These are phyloP conservation scores for Emmonsia crescens DNA, from an alignment of 2,329 filamentous ascomycete species.

Conservation along the genomic window DNA sequence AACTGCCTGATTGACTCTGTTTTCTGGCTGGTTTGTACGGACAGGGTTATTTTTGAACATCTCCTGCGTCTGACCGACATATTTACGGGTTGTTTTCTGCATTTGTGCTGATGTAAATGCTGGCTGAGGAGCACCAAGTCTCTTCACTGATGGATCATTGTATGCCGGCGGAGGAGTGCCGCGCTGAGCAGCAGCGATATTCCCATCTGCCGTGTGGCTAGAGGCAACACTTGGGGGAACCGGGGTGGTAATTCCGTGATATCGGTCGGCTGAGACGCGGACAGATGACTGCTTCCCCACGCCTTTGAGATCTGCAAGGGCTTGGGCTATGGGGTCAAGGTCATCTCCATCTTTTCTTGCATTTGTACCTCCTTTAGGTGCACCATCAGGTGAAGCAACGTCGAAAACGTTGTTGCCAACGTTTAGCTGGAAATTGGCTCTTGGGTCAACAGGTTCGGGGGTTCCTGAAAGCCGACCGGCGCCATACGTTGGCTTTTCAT, in stretches of 20 bases:
- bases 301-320: conserved; percentile 83
- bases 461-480: conserved; percentile 40
- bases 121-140: conserved; percentile 78
- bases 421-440: conserved; percentile 85
- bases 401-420: conserved; percentile 94
- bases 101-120: conserved; percentile 90
- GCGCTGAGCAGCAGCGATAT: conserved; percentile 44
- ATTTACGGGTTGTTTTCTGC: conserved; percentile 89
- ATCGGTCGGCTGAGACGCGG: conserved; percentile 89
- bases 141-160: conserved; percentile 59
- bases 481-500: conserved; percentile 17
- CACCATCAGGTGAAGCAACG: conserved; percentile 63
- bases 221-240: conserved; percentile 41
- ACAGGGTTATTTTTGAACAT: conserved; percentile 47
- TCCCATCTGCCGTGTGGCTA: conserved; percentile 15
- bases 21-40: conserved; percentile 22
- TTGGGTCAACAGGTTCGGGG: conserved; percentile 75
- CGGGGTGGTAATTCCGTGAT: conserved; percentile 85
- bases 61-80: conserved; percentile 67
- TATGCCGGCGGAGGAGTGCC: conserved; percentile 83
- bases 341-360: conserved; percentile 46
- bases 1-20: conserved; percentile 23
- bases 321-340: conserved; percentile 79
- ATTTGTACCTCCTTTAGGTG: conserved; percentile 31
- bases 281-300: conserved; percentile 68